Evolutionary conservation across 768 basidiomycete genomes (phyloP), one percentile per base, ranked within the genome.

Genomic region (Suillus luteus): DNA sequence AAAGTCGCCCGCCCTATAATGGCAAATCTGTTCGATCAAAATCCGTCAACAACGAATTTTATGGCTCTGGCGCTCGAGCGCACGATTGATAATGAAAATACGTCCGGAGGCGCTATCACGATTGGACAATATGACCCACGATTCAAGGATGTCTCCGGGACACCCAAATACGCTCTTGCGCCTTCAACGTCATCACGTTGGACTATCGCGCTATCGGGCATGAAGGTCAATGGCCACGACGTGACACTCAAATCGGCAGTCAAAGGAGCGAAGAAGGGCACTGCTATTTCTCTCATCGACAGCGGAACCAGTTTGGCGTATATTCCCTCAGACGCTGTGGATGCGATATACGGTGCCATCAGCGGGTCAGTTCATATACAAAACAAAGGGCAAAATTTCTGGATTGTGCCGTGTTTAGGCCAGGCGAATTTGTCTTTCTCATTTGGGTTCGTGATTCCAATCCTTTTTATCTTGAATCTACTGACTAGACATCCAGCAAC

Each of bases 31-130:
- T 82, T 79, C 62, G 67, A 66, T 0, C 76, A 79, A 63, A 69
- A 78, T 59, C 69, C 77, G 0, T 61, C 66, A 11, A 64, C 71
- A 0, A 76, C 81, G 5, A 79, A 76, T 37, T 75, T 81, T n/a
- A 70, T 84, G 64, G 78, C 78, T 6, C 66, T 84, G 37, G 76
- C 81, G 17, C 75, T 83, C 17, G 73, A 79, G 7, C 78, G 82
- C 5, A 73, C 81, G 1, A 71, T 73, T 1, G 77, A 82, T 55
- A 68, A 79, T 17, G 78, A 79, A 40, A 68, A 77, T n/a, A 79
- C 76, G 1, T 71, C 73, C 11, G 81, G 79, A 49, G 82, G 82
- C 0, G 73, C 75, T 2, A 73, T 84, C 67, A 69, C 75, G 1
- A 79, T 83, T 49, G 79, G 81, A 51, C 81, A 79, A 62, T 81